Conservation (phyloP, 2,329 filamentous ascomycete species). For the Penicillium griseofulvum region DNA sequence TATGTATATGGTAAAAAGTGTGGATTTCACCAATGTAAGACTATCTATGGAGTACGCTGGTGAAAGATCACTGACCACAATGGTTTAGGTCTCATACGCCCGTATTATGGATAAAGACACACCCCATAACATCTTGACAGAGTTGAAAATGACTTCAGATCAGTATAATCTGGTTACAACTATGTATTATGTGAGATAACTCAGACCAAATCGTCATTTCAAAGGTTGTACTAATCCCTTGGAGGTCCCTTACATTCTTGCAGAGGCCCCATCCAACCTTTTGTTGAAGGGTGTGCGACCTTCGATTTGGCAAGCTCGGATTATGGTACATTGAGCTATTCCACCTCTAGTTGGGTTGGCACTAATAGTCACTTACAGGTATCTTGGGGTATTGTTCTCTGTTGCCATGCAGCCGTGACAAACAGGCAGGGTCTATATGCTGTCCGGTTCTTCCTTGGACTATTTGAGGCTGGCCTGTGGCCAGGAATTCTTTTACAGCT, state of each 20-base stretch:
- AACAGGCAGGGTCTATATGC: conserved; percentile 61
- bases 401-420: conserved; percentile 59
- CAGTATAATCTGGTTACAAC: neutral
- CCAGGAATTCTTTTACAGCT: conserved; percentile 40
- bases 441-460: conserved; percentile 63
- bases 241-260: neutral
- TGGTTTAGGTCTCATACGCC: neutral
- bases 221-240: neutral
- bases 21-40: neutral
- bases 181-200: neutral
- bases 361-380: neutral
- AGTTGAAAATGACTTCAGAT: neutral
- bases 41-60: neutral
- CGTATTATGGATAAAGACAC: neutral
- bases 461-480: conserved; percentile 64
- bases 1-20: neutral
- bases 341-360: neutral
- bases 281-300: neutral
- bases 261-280: neutral
- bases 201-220: neutral
- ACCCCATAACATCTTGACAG: neutral
- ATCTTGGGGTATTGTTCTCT: conserved; percentile 56
- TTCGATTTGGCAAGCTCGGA: neutral
- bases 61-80: neutral
- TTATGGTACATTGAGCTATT: neutral